These are phyloP conservation scores for Podila minutissima DNA, from an alignment of 192 early-diverging fungal genomes.

Conservation along the genomic window DNA sequence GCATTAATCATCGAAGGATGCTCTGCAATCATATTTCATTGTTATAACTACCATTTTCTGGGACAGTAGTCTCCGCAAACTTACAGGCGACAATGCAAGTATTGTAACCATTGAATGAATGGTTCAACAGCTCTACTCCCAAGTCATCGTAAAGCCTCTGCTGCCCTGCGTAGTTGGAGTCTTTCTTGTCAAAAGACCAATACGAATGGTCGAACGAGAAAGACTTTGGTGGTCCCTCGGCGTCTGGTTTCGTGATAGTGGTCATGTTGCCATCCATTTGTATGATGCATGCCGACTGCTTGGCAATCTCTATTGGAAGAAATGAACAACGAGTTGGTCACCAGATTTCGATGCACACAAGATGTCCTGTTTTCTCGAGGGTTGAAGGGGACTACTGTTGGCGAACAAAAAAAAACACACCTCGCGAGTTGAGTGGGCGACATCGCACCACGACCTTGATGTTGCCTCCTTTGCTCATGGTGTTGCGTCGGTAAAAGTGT, in stretches of 20 bases:
- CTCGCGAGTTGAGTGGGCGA: slow-evolving; percentile 79
- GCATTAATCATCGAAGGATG: not conserved
- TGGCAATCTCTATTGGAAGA: slow-evolving; percentile 60
- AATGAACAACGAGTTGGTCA: not conserved
- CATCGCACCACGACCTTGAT: slow-evolving; percentile 85
- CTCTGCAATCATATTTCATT: too few species aligned
- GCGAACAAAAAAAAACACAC: slow-evolving; percentile 38
- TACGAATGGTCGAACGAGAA: slow-evolving; percentile 93
- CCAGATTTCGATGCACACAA: not conserved
- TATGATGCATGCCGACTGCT: slow-evolving; percentile 71
- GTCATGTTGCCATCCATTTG: slow-evolving; percentile 81
- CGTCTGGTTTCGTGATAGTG: slow-evolving; percentile 63
- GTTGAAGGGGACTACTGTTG: not conserved
- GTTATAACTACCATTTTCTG: not conserved
- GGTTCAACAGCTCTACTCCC: slow-evolving; percentile 80
- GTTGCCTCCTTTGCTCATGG: slow-evolving; percentile 59
- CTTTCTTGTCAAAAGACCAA: slow-evolving; percentile 81
- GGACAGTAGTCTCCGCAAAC: slow-evolving; percentile 4
- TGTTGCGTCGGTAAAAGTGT: not conserved
- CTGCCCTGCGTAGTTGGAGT: slow-evolving; percentile 77
- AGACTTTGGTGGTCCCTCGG: slow-evolving; percentile 47
- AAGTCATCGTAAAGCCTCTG: slow-evolving; percentile 78
- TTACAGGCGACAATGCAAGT: slow-evolving; percentile 93
- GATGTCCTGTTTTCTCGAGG: not conserved
- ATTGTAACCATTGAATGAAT: slow-evolving; percentile 92